Evolutionary conservation across 257 asterid species (phyloP).

Genomic region (Solanum lignicaule): DNA sequence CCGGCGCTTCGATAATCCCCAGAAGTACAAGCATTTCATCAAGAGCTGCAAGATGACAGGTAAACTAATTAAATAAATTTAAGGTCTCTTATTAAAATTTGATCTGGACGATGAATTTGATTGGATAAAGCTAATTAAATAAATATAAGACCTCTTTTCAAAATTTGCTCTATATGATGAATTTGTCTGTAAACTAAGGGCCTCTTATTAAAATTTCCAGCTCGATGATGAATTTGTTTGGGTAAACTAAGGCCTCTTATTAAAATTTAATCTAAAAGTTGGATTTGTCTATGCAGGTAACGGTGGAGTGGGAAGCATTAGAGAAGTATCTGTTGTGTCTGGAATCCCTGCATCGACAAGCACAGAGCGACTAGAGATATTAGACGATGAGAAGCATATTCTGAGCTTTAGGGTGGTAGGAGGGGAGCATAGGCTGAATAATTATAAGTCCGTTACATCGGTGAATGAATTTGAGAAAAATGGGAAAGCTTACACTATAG

Average conservation of each 20-base stretch:
- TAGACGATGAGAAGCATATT: conserved; percentile 57
- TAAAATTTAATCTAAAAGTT: neutral
- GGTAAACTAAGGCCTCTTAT: neutral
- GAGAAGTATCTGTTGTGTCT: conserved; percentile 82
- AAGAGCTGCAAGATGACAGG: conserved; percentile 56
- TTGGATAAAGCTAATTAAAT: neutral
- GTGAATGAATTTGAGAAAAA: conserved; percentile 44
- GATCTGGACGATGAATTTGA: too few relatives aligned
- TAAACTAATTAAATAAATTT: neutral
- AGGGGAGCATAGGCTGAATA: conserved; percentile 79
- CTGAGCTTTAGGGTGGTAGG: conserved; percentile 81
- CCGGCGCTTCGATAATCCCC: conserved; percentile 75
- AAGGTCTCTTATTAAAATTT: neutral
- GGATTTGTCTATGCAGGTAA: conserved; percentile 24
- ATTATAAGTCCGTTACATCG: conserved; percentile 67
- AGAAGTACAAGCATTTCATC: conserved; percentile 88
- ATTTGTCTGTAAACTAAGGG: too few relatives aligned
- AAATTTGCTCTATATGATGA: neutral
- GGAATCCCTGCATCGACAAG: conserved; percentile 90
- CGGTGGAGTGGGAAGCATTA: conserved; percentile 75
- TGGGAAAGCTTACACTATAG: conserved; percentile 40
- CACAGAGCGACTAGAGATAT: conserved; percentile 77
- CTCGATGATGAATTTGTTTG: too few relatives aligned
- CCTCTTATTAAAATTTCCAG: too few relatives aligned
- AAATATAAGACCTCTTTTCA: neutral